Conservation (phyloP, 345 rosid genomes). For the Microthlaspi erraticum region DNA sequence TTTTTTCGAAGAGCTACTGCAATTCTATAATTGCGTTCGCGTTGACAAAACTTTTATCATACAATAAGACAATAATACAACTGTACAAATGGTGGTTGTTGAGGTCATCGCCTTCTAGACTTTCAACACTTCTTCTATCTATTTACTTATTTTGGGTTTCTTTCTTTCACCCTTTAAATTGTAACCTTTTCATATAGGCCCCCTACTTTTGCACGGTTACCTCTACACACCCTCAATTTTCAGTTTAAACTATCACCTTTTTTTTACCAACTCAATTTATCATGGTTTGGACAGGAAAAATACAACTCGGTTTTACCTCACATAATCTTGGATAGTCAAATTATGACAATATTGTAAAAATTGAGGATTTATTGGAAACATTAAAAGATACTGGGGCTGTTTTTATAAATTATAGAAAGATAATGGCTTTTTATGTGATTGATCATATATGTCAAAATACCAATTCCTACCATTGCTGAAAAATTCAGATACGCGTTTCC, state of each 20-base stretch:
- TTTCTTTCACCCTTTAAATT: background rate
- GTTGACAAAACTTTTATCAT: constrained; percentile 34
- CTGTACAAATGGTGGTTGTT: constrained; percentile 26
- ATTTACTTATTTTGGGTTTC: background rate
- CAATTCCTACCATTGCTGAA: constrained; percentile 25
- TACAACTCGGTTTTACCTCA: background rate
- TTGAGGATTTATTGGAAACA: background rate
- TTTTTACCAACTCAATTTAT: background rate
- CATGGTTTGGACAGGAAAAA: background rate
- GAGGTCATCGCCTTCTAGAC: constrained; percentile 36
- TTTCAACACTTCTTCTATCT: background rate
- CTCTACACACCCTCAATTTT: background rate
- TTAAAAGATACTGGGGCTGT: constrained; percentile 2
- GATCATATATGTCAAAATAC: background rate
- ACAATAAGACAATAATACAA: constrained; percentile 26
- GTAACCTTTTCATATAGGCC: constrained; percentile 3
- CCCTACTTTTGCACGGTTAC: background rate
- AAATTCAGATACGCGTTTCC: constrained; percentile 37
- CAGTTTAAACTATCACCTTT: background rate
- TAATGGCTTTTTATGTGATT: background rate
- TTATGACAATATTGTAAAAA: background rate
- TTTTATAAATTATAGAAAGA: background rate
- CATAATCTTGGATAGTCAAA: background rate
- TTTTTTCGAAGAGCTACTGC: background rate
- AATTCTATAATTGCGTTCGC: constrained; percentile 33